These are phyloP conservation scores for Gossypium herbaceum DNA, from an alignment of 345 rosid genomes.

Conservation along the genomic window DNA sequence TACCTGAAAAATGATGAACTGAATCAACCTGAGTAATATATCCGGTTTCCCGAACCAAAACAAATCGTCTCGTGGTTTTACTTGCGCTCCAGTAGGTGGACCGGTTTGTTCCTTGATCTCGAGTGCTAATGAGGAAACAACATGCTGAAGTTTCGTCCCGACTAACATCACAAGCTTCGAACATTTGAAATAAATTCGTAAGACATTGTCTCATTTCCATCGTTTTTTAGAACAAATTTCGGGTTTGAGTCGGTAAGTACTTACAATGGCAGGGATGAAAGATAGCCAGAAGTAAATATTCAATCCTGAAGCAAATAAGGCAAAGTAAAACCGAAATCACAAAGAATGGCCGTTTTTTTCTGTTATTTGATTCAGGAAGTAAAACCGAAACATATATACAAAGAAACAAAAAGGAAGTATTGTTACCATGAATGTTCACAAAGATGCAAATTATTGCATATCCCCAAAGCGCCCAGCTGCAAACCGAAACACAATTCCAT, in stretches of 20 bases:
- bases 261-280: conserved; percentile 88
- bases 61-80: conserved; percentile 86
- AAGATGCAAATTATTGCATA: conserved; percentile 86
- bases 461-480: conserved; percentile 94
- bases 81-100: conserved; percentile 57
- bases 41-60: conserved; percentile 97
- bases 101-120: conserved; percentile 73
- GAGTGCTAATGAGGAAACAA: conserved; percentile 82
- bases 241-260: conserved; percentile 21
- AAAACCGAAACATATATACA: not conserved
- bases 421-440: conserved; percentile 77
- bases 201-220: not conserved
- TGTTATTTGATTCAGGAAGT: not conserved
- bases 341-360: not conserved
- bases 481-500: conserved; percentile 12
- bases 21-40: conserved; percentile 62
- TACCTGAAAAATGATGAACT: conserved; percentile 89
- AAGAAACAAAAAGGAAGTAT: not conserved
- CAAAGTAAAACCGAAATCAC: no score
- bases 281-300: conserved; percentile 95
- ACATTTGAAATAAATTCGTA: conserved; percentile 18
- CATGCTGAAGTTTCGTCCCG: conserved; percentile 89
- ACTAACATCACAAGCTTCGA: conserved; percentile 82
- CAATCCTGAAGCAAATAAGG: conserved; percentile 49
- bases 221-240: not conserved